Base-by-base conservation (phyloP, 345 rosid genomes). In the Citrus medica region DNA sequence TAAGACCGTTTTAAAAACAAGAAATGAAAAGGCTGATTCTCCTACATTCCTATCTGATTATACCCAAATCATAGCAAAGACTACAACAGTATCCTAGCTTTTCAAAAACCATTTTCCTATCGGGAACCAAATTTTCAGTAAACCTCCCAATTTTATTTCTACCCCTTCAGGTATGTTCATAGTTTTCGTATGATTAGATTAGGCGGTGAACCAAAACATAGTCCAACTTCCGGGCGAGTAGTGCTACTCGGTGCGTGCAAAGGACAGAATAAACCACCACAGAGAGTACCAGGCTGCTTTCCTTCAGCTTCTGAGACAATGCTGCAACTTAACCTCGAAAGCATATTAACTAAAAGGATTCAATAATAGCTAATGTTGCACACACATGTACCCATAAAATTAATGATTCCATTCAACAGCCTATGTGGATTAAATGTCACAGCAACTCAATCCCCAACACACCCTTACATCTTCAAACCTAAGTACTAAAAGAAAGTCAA, bases 151-250 rank as follows among this genome's bases (percentile, higher is more conserved):
- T 14, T 51, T 17, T 51, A 51, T 51, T 51, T 53, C 56, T 0
- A 51, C 5, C 58, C 22, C 58, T 53, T 53, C 22, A 53, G 21
- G 7, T 17, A 16, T 53, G 58, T 4, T 53, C 58, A 53, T 9
- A 40, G 46, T 9, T 40, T 40, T 9, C 13, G 3, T 40, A 40
- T 40, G 13, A 40, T 40, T 40, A 40, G 46, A 40, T 40, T 40
- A 0, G 3, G 46, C 46, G 0, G 46, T 9, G 46, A 2, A 9
- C 3, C 46, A 40, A 40, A 40, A 9, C 46, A 40, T 0, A 40
- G 46, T 40, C 46, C 3, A 1, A 2, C 46, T 9, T 40, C 46
- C 0, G 1, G 12, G 46, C 12, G 0, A 40, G 3, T 40, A 9
- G 46, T 8, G 42, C 42, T 38, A 38, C 42, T 38, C 42, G 3